Conservation (phyloP, 2,329 filamentous ascomycete genomes). For the Clarireedia homoeocarpa region DNA sequence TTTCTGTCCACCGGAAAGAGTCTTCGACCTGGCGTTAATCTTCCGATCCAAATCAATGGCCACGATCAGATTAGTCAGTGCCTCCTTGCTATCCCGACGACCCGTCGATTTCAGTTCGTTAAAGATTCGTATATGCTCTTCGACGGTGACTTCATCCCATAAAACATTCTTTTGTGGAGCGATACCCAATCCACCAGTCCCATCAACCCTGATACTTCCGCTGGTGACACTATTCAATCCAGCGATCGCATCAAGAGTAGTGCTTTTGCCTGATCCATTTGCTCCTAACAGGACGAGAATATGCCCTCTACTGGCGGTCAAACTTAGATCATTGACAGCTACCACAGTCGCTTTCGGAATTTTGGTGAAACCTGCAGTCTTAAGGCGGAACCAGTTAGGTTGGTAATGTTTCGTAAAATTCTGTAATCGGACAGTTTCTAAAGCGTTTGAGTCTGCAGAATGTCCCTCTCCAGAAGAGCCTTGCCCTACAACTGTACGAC, state of each 20-base stretch:
- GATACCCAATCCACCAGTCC: slow-evolving; percentile 72
- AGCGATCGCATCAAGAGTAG: slow-evolving; percentile 80
- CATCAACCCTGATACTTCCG: slow-evolving; percentile 70
- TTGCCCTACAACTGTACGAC: slow-evolving; percentile 43
- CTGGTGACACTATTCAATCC: slow-evolving; percentile 70
- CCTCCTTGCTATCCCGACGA: slow-evolving; percentile 45
- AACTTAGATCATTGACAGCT: slow-evolving; percentile 68
- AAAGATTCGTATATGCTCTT: slow-evolving; percentile 79
- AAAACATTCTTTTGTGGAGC: slow-evolving; percentile 92
- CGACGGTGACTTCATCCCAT: slow-evolving; percentile 81
- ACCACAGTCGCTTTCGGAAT: slow-evolving; percentile 55
- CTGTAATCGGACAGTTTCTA: slow-evolving; percentile 57
- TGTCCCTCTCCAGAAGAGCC: not conserved
- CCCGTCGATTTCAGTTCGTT: slow-evolving; percentile 67
- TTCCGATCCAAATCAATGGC: slow-evolving; percentile 72
- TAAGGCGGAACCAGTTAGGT: slow-evolving; percentile 52
- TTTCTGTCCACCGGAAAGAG: slow-evolving; percentile 85
- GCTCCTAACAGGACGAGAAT: slow-evolving; percentile 82
- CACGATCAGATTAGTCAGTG: slow-evolving; percentile 55
- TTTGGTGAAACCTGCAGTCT: slow-evolving; percentile 30
- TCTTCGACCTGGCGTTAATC: slow-evolving; percentile 61
- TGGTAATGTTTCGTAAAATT: slow-evolving; percentile 72
- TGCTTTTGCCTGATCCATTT: slow-evolving; percentile 86
- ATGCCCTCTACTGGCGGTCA: slow-evolving; percentile 67
- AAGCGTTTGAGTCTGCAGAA: slow-evolving; percentile 14